phyloP scores from a whole-genome alignment of 78 protist genomes.

The Dictyostelium capitatum region DNA sequence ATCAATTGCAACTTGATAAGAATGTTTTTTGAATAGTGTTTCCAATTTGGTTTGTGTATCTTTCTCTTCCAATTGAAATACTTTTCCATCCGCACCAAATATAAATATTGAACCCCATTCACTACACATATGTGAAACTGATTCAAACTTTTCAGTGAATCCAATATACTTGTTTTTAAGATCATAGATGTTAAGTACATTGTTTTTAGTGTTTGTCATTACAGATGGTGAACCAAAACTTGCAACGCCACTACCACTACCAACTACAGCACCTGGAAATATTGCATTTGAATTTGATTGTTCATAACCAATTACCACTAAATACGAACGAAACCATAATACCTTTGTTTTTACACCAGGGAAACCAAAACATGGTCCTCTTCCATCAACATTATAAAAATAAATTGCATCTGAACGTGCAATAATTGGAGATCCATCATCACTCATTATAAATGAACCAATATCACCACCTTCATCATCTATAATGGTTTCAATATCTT shows the following conservation, averaged over 20 bases:
- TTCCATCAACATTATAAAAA: constrained; percentile 65
- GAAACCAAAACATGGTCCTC: constrained; percentile 84
- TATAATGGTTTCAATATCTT: constrained; percentile 34
- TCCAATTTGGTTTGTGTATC: constrained; percentile 97
- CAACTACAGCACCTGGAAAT: constrained; percentile 2
- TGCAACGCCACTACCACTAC: neutral
- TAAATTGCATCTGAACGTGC: constrained; percentile 79
- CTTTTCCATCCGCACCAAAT: constrained; percentile 68
- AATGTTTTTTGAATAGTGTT: constrained; percentile 92
- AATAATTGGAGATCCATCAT: constrained; percentile 69
- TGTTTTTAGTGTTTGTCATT: constrained; percentile 17
- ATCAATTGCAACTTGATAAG: constrained; percentile 91
- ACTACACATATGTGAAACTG: constrained; percentile 65
- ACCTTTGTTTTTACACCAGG: constrained; percentile 62
- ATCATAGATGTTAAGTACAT: constrained; percentile 91
- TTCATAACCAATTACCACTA: constrained; percentile 84
- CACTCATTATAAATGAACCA: constrained; percentile 61
- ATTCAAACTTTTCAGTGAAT: constrained; percentile 68
- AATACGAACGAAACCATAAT: constrained; percentile 88
- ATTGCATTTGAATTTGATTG: neutral
- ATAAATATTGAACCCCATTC: constrained; percentile 94
- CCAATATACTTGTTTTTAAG: constrained; percentile 89
- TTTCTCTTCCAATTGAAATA: constrained; percentile 91
- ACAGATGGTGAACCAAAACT: constrained; percentile 24
- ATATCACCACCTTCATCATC: constrained; percentile 80